Base-by-base conservation (phyloP, 2,329 filamentous ascomycete genomes). In the Sclerotiophoma versabilis region DNA sequence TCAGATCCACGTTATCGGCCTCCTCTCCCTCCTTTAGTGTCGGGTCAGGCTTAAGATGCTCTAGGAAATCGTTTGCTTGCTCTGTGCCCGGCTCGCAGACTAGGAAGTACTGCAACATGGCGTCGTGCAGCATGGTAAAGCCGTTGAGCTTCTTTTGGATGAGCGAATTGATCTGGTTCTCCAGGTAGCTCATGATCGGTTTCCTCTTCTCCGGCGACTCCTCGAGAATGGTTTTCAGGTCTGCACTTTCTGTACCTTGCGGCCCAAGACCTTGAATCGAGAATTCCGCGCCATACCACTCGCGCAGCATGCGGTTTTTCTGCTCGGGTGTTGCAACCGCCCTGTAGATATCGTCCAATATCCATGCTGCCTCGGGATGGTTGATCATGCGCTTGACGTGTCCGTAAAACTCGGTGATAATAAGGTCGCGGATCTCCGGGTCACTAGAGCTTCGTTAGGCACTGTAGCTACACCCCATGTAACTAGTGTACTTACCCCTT, bases 271-370 rank as follows among this genome's bases (percentile, higher is more conserved):
- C 87, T 73, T 93, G 90, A 36, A 98, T 83, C 12, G 90, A 86
- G 71, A 96, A 99, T 71, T 98, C 95, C 0, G 93, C 84, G 1
- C 95, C 95, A 74, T 97, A 99, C 92, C 95, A 99, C 76, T 99
- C 95, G 47, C 93, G 84, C 54, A 99, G 82, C 56, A 99, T 82
- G 41, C 85, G 85, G 27, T 89, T 88, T 78, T 93, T 96, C 73
- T 99, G 95, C 65, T 91, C 84, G 69, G 88, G 87, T 19, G 90
- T 95, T 9, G 93, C 93, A 52, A 93, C 88, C 41, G 89, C 89
- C 57, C 95, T 87, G 80, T 98, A 99, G 63, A 97, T 90, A 75
- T 99, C 95, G 75, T 99, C 96, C 34, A 99, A 81, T 65, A 99
- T 98, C 93, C 95, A 99, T 33, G 92, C 93, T 26, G 91, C 95